Conservation (phyloP, 495 filamentous ascomycete species). For the Talaromyces wortmannii region DNA sequence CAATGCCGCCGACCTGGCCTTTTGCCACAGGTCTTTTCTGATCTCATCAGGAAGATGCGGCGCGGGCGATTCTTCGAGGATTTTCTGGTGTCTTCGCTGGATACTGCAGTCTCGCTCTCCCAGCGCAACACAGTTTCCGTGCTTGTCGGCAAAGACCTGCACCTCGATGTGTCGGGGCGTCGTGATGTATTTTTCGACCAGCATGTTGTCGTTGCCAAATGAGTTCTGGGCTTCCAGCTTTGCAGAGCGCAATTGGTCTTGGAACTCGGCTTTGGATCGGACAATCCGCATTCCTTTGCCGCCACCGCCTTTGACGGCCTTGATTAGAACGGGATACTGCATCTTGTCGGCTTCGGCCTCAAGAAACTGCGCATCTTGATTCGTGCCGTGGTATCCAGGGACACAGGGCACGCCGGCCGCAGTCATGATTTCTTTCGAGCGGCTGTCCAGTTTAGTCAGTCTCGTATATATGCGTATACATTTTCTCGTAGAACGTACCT, state of each 20-base stretch:
- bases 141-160: slow-evolving; percentile 90
- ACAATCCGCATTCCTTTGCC: slow-evolving; percentile 99
- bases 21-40: slow-evolving; percentile 86
- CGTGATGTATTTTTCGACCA: slow-evolving; percentile 95
- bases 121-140: slow-evolving; percentile 76
- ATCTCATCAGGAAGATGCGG: slow-evolving; percentile 74
- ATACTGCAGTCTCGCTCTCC: slow-evolving; percentile 86
- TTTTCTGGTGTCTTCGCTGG: slow-evolving; percentile 90
- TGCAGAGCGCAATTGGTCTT: slow-evolving; percentile 74
- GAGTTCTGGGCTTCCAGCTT: slow-evolving; percentile 85
- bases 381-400: slow-evolving; percentile 86
- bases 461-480: too few relatives aligned
- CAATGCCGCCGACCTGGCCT: slow-evolving; percentile 80
- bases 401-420: slow-evolving; percentile 91
- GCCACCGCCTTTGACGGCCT: slow-evolving; percentile 94
- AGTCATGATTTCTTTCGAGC: slow-evolving; percentile 92
- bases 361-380: slow-evolving; percentile 70
- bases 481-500: slow-evolving; percentile 35
- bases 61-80: slow-evolving; percentile 92
- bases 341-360: slow-evolving; percentile 70
- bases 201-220: slow-evolving; percentile 93
- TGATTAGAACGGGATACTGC: slow-evolving; percentile 87
- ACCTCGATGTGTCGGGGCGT: slow-evolving; percentile 96
- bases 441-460: slow-evolving; percentile 24
- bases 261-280: slow-evolving; percentile 64